phyloP scores from a whole-genome alignment of 441 rosid genomes.

The Erodium texanum region DNA sequence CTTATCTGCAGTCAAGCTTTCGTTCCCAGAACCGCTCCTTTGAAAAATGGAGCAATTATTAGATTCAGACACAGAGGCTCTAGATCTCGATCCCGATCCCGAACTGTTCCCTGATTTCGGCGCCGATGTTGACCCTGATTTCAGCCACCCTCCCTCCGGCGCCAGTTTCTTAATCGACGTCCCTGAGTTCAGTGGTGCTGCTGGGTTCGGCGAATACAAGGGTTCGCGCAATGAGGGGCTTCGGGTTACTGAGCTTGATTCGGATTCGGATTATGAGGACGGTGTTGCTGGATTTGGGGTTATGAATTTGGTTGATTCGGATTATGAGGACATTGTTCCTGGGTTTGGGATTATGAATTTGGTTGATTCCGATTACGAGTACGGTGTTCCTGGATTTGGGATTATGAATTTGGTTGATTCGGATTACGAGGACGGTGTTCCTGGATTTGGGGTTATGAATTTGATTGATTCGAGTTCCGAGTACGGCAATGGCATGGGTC shows the following conservation, averaged over 20 bases:
- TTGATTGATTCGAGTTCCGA: too few species aligned
- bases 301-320: conserved; percentile 10
- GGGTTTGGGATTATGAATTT: conserved; percentile 9
- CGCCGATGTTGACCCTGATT: neutral
- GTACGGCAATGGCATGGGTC: conserved; percentile 2
- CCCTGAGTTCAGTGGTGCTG: neutral
- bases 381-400: conserved; percentile 8
- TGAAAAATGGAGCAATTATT: neutral
- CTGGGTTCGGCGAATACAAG: neutral
- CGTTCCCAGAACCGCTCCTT: neutral
- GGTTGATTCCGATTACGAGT: neutral
- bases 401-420: conserved; percentile 10
- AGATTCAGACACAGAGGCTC: neutral
- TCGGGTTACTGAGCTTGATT: conserved; percentile 21
- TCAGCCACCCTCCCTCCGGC: neutral
- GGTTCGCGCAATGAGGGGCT: conserved; percentile 13
- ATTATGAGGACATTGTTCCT: neutral
- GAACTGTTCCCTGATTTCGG: neutral
- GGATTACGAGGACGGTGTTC: too few species aligned
- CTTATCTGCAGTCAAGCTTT: neutral
- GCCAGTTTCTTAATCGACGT: too few species aligned
- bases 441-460: too few species aligned
- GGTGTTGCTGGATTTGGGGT: conserved; percentile 4
- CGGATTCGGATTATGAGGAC: conserved; percentile 18
- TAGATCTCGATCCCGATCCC: neutral